phyloP scores from a whole-genome alignment of 805 yeast genomes.

The Metschnikowia peoriensis region DNA sequence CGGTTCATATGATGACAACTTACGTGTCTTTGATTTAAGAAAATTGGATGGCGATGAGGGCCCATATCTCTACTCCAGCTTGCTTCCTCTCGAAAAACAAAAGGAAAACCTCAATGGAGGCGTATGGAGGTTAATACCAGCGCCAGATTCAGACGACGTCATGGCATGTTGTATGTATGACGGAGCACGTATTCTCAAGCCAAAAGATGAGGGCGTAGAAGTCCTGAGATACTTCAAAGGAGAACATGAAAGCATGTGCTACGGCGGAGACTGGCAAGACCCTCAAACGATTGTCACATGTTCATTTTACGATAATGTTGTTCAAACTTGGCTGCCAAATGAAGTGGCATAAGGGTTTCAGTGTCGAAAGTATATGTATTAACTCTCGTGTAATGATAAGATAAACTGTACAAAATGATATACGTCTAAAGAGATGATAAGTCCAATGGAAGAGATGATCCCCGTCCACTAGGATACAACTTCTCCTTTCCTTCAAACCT shows the following conservation, averaged over 20 bases:
- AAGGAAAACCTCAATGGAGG: slow-evolving; percentile 78
- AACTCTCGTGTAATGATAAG: background rate
- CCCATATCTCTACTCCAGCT: slow-evolving; percentile 41
- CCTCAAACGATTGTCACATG: slow-evolving; percentile 66
- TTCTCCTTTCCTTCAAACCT: slow-evolving; percentile 65
- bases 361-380: background rate
- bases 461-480: slow-evolving; percentile 93
- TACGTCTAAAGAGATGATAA: slow-evolving; percentile 26
- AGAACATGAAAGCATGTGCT: slow-evolving; percentile 89
- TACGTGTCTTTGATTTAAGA: slow-evolving; percentile 69
- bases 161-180: slow-evolving; percentile 93
- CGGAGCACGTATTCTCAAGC: slow-evolving; percentile 72
- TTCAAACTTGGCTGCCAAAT: slow-evolving; percentile 66
- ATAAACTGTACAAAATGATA: background rate
- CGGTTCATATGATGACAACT: slow-evolving; percentile 86
- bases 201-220: slow-evolving; percentile 21
- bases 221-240: slow-evolving; percentile 49
- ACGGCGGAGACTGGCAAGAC: slow-evolving; percentile 86
- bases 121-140: slow-evolving; percentile 86
- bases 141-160: slow-evolving; percentile 47
- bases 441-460: slow-evolving; percentile 84
- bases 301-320: slow-evolving; percentile 83
- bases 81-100: slow-evolving; percentile 48
- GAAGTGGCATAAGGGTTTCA: background rate
- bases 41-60: slow-evolving; percentile 38